These are phyloP conservation scores for Cryptosporidium sp. DNA, from an alignment of 169 alveolate species.

Conservation along the genomic window DNA sequence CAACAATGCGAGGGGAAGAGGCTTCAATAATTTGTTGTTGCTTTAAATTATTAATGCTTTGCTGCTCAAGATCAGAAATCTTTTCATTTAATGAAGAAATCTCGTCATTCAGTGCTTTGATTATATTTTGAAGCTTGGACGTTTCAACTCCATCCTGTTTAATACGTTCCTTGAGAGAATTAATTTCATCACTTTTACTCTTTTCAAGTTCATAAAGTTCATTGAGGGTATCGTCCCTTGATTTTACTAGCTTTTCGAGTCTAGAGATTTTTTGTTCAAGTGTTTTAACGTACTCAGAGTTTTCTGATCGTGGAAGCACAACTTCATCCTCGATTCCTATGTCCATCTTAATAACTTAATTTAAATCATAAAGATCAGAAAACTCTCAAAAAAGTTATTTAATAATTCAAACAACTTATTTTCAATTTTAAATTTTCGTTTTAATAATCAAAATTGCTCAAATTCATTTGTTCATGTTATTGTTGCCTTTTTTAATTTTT, in stretches of 20 bases:
- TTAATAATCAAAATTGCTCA: not conserved
- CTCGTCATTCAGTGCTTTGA: conserved; percentile 20
- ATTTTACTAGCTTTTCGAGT: conserved; percentile 63
- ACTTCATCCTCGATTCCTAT: conserved; percentile 41
- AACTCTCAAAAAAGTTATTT: not conserved
- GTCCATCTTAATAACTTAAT: not conserved
- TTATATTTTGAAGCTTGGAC: conserved; percentile 8
- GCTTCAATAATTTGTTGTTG: conserved; percentile 12
- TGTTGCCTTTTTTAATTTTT: not conserved
- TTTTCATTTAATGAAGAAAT: conserved; percentile 11
- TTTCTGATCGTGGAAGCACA: conserved; percentile 11
- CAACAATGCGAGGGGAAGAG: conserved; percentile 58
- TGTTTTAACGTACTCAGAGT: conserved; percentile 19
- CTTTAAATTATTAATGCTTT: conserved; percentile 10
- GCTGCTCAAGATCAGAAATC: conserved; percentile 45
- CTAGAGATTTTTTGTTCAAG: conserved; percentile 50
- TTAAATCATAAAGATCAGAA: not conserved
- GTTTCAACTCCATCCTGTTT: conserved; percentile 52
- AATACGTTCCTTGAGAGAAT: conserved; percentile 37
- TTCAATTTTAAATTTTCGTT: not conserved
- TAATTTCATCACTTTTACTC: conserved; percentile 51
- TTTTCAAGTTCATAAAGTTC: conserved; percentile 65
- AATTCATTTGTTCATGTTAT: not conserved
- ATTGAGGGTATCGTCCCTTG: conserved; percentile 67
- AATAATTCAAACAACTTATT: not conserved